Evolutionary conservation across 108 stramenopile genomes (phyloP).

Genomic region (Licmophora abbreviata): DNA sequence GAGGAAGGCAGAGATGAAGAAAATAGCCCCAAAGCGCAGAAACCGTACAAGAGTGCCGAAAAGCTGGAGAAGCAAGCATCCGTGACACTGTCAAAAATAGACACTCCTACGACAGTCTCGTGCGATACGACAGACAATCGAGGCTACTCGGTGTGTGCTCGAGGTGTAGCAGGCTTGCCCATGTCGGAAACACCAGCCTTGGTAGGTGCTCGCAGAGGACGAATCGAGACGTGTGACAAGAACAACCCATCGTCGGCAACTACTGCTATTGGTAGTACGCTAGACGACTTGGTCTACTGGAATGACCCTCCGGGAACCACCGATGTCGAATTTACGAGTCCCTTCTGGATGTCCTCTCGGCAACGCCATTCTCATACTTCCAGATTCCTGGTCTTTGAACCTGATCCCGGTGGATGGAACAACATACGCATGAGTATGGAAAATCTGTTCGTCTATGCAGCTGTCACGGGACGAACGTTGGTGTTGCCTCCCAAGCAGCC

Average conservation of each 20-base stretch:
- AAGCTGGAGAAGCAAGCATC: no score
- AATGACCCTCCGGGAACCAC: conserved; percentile 60
- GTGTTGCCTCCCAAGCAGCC: conserved; percentile 82
- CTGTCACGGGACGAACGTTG: conserved; percentile 73
- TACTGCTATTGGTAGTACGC: conserved; percentile 56
- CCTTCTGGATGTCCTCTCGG: conserved; percentile 23
- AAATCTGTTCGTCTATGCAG: conserved; percentile 67
- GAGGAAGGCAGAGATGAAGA: no score
- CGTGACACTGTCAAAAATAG: no score
- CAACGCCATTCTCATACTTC: background rate
- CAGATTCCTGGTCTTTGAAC: conserved; percentile 59
- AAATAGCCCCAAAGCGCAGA: no score
- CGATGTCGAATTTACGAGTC: conserved; percentile 42
- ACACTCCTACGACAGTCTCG: no score
- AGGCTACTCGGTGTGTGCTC: conserved; percentile 35
- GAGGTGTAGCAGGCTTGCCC: conserved; percentile 63
- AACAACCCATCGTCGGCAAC: no score
- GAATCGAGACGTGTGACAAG: conserved; percentile 30
- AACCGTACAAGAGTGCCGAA: no score
- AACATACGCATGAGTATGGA: conserved; percentile 69
- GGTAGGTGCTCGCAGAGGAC: conserved; percentile 60
- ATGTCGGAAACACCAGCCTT: conserved; percentile 70
- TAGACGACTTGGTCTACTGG: conserved; percentile 73
- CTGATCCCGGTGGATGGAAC: conserved; percentile 68
- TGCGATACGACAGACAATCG: no score